phyloP scores from a whole-genome alignment of 345 rosid species.

The Lepidium sativum region DNA sequence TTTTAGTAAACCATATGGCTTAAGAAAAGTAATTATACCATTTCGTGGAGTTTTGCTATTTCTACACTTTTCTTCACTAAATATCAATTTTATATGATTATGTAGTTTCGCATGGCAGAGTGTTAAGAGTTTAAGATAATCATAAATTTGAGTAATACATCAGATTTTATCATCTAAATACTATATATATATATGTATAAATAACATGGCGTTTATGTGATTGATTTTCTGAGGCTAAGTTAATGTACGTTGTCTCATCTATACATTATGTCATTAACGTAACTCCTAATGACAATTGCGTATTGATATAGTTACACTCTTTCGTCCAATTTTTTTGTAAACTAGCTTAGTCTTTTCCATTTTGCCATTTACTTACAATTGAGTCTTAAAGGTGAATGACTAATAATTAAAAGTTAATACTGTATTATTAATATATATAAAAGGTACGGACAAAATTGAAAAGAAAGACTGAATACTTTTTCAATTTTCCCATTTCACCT shows the following conservation, averaged over 20 bases:
- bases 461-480: slow-evolving; percentile 7
- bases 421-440: not conserved
- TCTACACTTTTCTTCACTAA: no score
- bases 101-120: no score
- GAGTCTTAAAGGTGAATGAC: not conserved
- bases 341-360: not conserved
- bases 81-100: no score
- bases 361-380: no score
- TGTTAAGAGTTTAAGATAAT: no score
- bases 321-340: not conserved
- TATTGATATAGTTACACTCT: not conserved
- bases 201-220: not conserved
- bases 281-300: not conserved
- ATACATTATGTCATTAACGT: not conserved
- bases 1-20: no score
- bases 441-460: not conserved
- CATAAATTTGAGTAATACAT: no score
- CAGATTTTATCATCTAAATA: no score
- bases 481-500: not conserved
- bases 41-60: no score
- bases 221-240: not conserved
- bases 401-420: not conserved
- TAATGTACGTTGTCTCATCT: not conserved
- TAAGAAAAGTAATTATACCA: no score
- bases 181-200: no score